Evolutionary conservation across 768 basidiomycete genomes (phyloP).

Genomic region (Hericium erinaceus): DNA sequence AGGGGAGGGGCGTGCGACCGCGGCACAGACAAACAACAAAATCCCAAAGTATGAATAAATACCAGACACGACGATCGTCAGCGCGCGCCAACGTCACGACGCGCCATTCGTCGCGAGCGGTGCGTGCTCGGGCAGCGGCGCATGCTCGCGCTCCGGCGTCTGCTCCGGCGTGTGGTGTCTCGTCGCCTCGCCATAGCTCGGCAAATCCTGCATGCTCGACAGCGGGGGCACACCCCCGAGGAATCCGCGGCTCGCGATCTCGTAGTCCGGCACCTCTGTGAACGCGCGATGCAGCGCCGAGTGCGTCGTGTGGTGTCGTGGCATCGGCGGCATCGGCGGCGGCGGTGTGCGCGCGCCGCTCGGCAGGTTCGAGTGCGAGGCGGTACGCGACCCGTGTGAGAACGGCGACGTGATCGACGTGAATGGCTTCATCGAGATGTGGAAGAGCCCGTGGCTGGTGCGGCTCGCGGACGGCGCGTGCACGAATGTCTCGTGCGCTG

Average conservation of each 20-base stretch:
- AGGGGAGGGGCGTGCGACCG: too few species aligned
- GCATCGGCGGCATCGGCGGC: constrained; percentile 5
- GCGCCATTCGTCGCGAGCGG: background rate
- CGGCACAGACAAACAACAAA: too few species aligned
- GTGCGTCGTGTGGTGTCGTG: constrained; percentile 8
- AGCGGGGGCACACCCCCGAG: constrained; percentile 85
- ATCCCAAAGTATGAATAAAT: too few species aligned
- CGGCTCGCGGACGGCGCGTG: constrained; percentile 43
- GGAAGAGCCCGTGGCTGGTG: constrained; percentile 41
- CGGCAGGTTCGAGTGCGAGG: constrained; percentile 4
- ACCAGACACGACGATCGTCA: too few species aligned
- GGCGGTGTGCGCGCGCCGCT: constrained; percentile 7
- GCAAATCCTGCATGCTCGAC: constrained; percentile 64
- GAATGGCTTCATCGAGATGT: constrained; percentile 56
- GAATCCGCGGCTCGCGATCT: constrained; percentile 76
- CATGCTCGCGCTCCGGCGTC: background rate
- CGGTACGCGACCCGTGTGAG: constrained; percentile 22
- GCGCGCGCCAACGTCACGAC: background rate
- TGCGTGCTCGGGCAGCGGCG: background rate
- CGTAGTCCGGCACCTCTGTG: constrained; percentile 81
- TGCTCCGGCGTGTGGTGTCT: background rate
- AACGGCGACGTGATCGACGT: constrained; percentile 36
- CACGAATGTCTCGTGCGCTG: constrained; percentile 30
- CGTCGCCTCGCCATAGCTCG: constrained; percentile 69
- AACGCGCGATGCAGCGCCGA: constrained; percentile 50